These are phyloP conservation scores for Colletotrichum camelliae DNA, from an alignment of 2,329 filamentous ascomycete genomes.

Conservation along the genomic window DNA sequence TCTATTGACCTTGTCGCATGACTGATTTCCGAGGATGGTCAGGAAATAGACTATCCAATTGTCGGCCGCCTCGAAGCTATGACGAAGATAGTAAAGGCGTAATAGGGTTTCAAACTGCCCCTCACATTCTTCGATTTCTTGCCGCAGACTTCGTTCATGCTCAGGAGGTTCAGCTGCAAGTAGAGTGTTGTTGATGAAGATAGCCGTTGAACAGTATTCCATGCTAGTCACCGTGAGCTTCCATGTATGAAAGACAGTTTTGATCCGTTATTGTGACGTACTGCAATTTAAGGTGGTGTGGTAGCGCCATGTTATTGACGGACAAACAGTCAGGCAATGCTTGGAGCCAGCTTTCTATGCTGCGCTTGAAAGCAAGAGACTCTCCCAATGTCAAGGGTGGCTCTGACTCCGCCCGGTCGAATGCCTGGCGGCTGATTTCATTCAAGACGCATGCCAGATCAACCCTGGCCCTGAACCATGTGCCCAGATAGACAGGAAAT, in stretches of 20 bases:
- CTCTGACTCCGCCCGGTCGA: too few relatives aligned
- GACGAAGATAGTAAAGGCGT: background rate
- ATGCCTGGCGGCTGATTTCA: background rate
- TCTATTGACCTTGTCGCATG: background rate
- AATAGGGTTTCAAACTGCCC: background rate
- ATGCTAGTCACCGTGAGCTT: background rate
- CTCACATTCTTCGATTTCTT: background rate
- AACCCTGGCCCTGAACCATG: background rate
- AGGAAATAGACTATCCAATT: background rate
- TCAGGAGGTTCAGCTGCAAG: fast-evolving
- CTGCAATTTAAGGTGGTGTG: background rate
- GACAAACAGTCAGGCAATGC: background rate
- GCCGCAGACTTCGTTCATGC: background rate
- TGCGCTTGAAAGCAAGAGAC: background rate
- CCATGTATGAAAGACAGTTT: background rate
- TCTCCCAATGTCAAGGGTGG: background rate
- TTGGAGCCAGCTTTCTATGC: background rate
- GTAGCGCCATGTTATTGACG: background rate
- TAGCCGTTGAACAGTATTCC: background rate
- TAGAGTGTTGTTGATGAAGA: background rate
- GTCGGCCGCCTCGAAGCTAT: background rate
- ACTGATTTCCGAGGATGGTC: background rate
- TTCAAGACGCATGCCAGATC: background rate
- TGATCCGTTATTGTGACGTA: background rate
- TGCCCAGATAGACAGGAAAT: background rate